Percentiles rank a stretch among this genome's conserved stretches.
Evolutionary conservation across 2,329 filamentous ascomycete genomes (phyloP).

Genomic region (Apiospora pterosperma): DNA sequence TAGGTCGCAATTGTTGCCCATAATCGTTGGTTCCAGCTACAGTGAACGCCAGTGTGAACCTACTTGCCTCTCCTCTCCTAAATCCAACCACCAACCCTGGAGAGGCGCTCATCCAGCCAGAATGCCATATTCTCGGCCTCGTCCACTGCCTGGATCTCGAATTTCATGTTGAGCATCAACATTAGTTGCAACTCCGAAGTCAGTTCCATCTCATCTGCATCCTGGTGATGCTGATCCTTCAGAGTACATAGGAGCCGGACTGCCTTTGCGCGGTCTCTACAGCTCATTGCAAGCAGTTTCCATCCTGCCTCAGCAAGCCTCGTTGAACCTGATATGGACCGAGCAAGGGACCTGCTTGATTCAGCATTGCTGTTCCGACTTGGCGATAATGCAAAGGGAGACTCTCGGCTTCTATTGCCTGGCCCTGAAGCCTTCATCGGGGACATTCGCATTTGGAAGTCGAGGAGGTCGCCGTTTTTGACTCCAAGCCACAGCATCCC

Average conservation of each 20-base stretch:
- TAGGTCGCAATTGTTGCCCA: not conserved
- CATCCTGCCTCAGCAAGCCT: not conserved
- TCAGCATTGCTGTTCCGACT: not conserved
- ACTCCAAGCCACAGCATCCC: constrained; percentile 64
- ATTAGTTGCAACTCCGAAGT: constrained; percentile 64
- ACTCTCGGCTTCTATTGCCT: constrained; percentile 1
- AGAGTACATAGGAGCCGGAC: constrained; percentile 46
- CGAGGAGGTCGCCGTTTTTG: constrained; percentile 38
- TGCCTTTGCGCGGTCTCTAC: constrained; percentile 57
- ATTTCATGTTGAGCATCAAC: constrained; percentile 71
- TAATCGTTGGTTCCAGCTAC: not conserved
- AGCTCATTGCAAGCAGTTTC: constrained; percentile 37
- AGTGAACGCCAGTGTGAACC: not conserved
- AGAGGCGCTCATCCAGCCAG: constrained; percentile 48
- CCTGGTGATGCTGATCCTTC: constrained; percentile 19
- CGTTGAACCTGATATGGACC: not conserved
- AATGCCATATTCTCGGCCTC: constrained; percentile 44
- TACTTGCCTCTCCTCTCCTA: constrained; percentile 6
- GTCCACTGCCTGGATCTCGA: constrained; percentile 72
- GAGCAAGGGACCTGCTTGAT: constrained; percentile 7
- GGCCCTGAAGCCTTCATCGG: not conserved
- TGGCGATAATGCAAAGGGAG: not conserved
- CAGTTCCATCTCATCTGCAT: constrained; percentile 35
- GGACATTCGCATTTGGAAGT: not conserved
- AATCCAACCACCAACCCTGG: not conserved